Conservation (phyloP, 495 filamentous ascomycete species). For the Neurospora sp. region DNA sequence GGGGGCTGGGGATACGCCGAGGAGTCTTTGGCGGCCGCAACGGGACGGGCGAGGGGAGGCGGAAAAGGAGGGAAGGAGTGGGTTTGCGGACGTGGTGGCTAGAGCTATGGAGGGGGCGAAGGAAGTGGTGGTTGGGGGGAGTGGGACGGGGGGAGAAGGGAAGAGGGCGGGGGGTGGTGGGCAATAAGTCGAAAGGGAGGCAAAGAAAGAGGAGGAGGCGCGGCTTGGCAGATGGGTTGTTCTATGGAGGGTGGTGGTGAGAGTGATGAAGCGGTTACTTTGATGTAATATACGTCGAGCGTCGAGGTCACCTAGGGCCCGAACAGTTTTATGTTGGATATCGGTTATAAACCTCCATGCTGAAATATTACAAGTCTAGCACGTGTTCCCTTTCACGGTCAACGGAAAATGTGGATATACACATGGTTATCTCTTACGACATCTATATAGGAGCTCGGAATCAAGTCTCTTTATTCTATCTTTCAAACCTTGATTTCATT, state of each 20-base stretch:
- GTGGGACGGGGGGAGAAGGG: background rate
- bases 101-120: slow-evolving; percentile 6
- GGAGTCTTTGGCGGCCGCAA: background rate
- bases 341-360: no score
- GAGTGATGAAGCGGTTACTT: background rate
- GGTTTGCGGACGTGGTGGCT: slow-evolving; percentile 13
- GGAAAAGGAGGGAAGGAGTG: background rate
- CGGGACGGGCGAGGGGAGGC: background rate
- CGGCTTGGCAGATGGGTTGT: background rate
- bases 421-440: background rate
- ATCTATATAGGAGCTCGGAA: background rate
- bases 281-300: background rate
- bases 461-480: no score
- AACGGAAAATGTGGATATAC: background rate
- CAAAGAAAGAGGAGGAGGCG: background rate
- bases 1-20: background rate
- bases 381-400: no score
- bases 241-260: background rate
- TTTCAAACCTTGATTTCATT: background rate
- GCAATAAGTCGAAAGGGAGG: background rate
- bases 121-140: background rate
- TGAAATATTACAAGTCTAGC: no score
- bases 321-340: no score
- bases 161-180: background rate
- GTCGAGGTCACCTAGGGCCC: background rate